These are phyloP conservation scores for Heterobasidion annosum DNA, from an alignment of 1,284 basidiomycete species.

Conservation along the genomic window DNA sequence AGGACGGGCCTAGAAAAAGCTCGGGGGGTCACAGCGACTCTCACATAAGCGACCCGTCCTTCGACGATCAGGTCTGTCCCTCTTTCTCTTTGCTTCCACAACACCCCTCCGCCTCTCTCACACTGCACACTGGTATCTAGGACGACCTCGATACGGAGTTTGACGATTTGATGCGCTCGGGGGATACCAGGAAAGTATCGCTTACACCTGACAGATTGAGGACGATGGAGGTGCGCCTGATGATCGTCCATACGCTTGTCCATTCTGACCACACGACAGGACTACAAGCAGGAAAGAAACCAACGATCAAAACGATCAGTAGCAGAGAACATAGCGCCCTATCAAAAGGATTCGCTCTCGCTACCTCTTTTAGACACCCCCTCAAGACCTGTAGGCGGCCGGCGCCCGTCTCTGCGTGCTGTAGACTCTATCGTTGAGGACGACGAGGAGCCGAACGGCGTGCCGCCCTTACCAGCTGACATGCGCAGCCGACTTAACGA, in stretches of 20 bases:
- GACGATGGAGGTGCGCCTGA: constrained; percentile 72
- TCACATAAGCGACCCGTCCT: constrained; percentile 2
- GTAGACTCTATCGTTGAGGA: constrained; percentile 50
- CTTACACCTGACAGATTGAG: constrained; percentile 87
- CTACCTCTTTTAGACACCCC: neutral
- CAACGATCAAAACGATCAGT: neutral
- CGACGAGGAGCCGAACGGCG: constrained; percentile 25
- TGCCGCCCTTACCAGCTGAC: constrained; percentile 7
- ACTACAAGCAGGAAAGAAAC: neutral
- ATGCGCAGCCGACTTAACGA: neutral
- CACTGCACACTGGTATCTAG: constrained; percentile 16
- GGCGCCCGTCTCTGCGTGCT: constrained; percentile 32
- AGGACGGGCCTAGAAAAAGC: constrained; percentile 33
- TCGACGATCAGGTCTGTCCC: constrained; percentile 8
- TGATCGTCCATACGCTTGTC: neutral
- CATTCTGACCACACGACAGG: neutral
- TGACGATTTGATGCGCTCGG: constrained; percentile 82
- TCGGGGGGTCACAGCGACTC: constrained; percentile 6
- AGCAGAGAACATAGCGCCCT: constrained; percentile 10
- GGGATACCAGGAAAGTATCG: constrained; percentile 89
- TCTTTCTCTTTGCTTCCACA: neutral
- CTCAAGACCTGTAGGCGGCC: constrained; percentile 9
- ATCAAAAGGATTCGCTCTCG: neutral
- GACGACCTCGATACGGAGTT: constrained; percentile 69
- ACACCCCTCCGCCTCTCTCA: neutral